These are phyloP conservation scores for Trypanosoma conorhini DNA, from an alignment of 208 protist genomes.

Conservation along the genomic window DNA sequence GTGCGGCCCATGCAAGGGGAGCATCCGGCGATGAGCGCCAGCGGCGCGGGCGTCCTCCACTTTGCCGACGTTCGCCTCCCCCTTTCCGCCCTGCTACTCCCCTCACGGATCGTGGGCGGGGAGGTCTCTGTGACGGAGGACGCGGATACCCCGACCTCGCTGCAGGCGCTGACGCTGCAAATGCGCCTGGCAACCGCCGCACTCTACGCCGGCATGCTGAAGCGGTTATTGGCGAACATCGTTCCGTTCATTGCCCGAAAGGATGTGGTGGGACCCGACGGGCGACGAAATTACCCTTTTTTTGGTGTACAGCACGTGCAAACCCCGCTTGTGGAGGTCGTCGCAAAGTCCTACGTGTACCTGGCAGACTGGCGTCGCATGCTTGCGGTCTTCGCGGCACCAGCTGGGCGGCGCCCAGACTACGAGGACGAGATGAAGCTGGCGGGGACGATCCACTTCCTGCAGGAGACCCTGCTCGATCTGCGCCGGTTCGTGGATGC, in stretches of 20 bases:
- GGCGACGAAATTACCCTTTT: constrained; percentile 78
- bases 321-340: constrained; percentile 72
- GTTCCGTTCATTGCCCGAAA: constrained; percentile 64
- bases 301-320: constrained; percentile 89
- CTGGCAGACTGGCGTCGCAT: constrained; percentile 66
- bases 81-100: constrained; percentile 52
- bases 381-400: constrained; percentile 53
- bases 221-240: constrained; percentile 61
- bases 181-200: constrained; percentile 72
- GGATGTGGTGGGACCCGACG: constrained; percentile 70
- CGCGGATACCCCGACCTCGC: constrained; percentile 32
- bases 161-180: constrained; percentile 60
- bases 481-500: constrained; percentile 52
- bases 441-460: constrained; percentile 71
- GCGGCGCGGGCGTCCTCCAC: constrained; percentile 68
- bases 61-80: constrained; percentile 78
- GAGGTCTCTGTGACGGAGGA: constrained; percentile 25
- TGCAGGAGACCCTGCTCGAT: constrained; percentile 69
- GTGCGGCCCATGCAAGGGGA: constrained; percentile 56
- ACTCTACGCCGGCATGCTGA: constrained; percentile 67
- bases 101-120: constrained; percentile 55
- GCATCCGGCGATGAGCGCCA: constrained; percentile 40
- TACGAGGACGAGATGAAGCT: constrained; percentile 84
- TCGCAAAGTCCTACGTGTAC: constrained; percentile 79
- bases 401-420: constrained; percentile 29